Conservation (phyloP, 768 basidiomycete genomes). For the Lentinula lateritia region DNA sequence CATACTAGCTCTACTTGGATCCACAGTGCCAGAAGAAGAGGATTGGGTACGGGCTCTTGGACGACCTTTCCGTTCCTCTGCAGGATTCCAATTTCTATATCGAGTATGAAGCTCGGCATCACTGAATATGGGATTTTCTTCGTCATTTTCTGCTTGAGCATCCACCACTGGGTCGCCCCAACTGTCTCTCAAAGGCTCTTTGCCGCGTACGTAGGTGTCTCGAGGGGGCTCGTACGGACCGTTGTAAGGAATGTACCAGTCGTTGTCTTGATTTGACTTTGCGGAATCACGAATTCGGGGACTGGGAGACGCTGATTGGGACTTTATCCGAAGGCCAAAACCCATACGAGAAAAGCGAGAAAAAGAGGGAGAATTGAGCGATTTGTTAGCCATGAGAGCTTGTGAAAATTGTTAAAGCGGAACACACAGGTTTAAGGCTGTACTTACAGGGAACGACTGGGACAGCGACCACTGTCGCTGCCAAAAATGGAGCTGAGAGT, state of each 20-base stretch:
- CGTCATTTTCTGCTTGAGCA: slow-evolving; percentile 21
- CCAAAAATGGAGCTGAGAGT: neutral
- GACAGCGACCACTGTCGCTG: neutral
- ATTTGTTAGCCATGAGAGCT: neutral
- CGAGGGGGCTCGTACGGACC: slow-evolving; percentile 49
- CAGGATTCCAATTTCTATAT: slow-evolving; percentile 12
- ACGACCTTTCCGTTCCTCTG: slow-evolving; percentile 16
- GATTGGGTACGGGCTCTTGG: slow-evolving; percentile 33
- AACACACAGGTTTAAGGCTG: neutral
- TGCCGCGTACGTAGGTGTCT: slow-evolving; percentile 18
- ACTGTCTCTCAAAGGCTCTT: slow-evolving; percentile 28
- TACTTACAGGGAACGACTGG: neutral
- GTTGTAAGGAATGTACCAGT: slow-evolving; percentile 64
- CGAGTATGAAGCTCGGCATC: slow-evolving; percentile 23
- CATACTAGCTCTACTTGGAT: slow-evolving; percentile 27
- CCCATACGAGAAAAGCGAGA: neutral
- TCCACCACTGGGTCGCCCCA: slow-evolving; percentile 32
- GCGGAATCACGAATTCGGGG: neutral
- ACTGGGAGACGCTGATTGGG: slow-evolving; percentile 4
- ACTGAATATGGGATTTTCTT: slow-evolving; percentile 21
- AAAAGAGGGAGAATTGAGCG: neutral
- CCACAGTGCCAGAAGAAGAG: slow-evolving; percentile 31
- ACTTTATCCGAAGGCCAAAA: slow-evolving; percentile 1
- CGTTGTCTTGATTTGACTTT: slow-evolving; percentile 24
- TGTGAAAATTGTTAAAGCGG: neutral